These are phyloP conservation scores for Calonectria pteridis DNA, from an alignment of 2,329 filamentous ascomycete genomes.

Conservation along the genomic window DNA sequence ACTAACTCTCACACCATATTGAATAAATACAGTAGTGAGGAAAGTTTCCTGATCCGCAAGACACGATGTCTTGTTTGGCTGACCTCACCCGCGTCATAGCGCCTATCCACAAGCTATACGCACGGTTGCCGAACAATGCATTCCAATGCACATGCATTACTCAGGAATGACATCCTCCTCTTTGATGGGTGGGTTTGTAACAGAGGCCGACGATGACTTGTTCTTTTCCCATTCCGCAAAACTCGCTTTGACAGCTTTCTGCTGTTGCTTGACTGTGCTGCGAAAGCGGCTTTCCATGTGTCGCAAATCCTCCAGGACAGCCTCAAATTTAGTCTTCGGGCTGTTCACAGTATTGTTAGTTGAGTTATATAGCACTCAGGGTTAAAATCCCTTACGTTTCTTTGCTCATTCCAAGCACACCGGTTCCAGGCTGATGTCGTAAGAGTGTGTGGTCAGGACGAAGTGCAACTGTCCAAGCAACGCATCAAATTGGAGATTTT, in stretches of 20 bases:
- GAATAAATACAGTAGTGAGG: neutral
- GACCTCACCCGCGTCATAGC: neutral
- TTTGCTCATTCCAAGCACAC: neutral
- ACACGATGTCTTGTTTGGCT: neutral
- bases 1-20: neutral
- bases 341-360: neutral
- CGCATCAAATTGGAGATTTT: no score
- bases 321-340: neutral
- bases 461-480: neutral
- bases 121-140: neutral
- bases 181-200: neutral
- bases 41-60: neutral
- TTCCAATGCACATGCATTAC: neutral
- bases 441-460: no score
- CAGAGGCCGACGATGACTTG: neutral
- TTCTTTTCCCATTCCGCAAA: neutral
- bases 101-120: neutral
- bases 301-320: constrained; percentile 1
- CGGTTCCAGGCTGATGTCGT: no score
- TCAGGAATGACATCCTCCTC: neutral
- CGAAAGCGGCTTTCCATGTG: neutral
- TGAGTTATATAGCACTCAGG: rapidly evolving
- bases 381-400: neutral
- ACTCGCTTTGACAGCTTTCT: neutral
- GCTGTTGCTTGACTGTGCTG: neutral